Conservation (phyloP, 208 protist genomes). For the Trichomonas vaginalis region DNA sequence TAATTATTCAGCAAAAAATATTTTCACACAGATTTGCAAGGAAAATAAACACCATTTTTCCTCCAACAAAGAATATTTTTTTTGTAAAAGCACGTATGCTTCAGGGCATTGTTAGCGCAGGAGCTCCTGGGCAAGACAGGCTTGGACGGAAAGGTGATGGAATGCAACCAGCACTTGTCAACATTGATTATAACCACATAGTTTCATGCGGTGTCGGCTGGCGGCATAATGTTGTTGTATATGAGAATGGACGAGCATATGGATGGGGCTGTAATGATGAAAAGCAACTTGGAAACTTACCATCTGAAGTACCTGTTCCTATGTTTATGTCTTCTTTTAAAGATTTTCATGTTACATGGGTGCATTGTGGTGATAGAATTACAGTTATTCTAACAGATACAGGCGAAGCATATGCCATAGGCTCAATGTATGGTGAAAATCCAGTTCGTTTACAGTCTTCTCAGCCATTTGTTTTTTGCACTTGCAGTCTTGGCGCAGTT, state of each 20-base stretch:
- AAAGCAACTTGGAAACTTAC: not conserved
- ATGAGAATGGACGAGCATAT: not conserved
- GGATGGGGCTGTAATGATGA: not conserved
- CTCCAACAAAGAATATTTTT: no score
- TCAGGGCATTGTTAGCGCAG: not conserved
- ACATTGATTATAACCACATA: not conserved
- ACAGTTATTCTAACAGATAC: not conserved
- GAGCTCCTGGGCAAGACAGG: not conserved
- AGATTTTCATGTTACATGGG: not conserved
- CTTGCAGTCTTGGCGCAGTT: not conserved
- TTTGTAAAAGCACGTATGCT: not conserved
- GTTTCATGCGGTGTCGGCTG: not conserved
- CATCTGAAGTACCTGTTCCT: not conserved
- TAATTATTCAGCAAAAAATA: no score
- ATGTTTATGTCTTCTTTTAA: not conserved
- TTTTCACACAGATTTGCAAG: no score
- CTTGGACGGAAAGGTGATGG: not conserved
- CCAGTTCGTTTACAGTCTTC: not conserved
- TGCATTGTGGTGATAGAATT: conserved; percentile 9
- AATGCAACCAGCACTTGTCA: not conserved
- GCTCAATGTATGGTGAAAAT: not conserved
- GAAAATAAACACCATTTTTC: no score
- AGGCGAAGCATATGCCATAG: not conserved
- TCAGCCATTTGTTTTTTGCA: not conserved
- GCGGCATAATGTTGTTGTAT: not conserved